A percentile compares a stretch with the other conserved stretches of the same genome.
Evolutionary conservation across 805 yeast genomes (phyloP).

Genomic region (Wickerhamomyces bovis): DNA sequence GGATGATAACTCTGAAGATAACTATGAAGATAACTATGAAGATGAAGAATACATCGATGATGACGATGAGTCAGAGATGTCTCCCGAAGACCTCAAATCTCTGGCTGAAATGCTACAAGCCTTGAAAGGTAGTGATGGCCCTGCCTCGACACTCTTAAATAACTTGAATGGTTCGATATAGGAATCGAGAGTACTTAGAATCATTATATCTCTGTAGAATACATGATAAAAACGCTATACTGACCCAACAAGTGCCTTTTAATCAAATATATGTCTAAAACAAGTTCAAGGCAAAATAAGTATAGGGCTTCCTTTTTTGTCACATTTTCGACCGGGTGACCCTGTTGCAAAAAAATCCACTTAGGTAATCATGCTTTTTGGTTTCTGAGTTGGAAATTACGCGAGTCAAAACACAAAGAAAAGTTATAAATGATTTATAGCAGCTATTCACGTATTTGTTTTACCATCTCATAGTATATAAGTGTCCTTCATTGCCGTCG

Average conservation of each 20-base stretch:
- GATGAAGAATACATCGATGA: conserved; percentile 4
- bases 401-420: neutral
- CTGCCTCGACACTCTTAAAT: conserved; percentile 30
- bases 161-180: conserved; percentile 6
- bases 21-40: conserved; percentile 19
- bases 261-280: too few relatives aligned
- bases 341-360: neutral
- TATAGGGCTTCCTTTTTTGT: too few relatives aligned
- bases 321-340: neutral
- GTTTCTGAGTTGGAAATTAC: neutral
- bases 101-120: conserved; percentile 25
- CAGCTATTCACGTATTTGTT: too few relatives aligned
- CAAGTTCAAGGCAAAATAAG: too few relatives aligned
- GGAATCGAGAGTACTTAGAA: too few relatives aligned
- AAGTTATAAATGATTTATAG: too few relatives aligned
- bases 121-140: conserved; percentile 27
- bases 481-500: too few relatives aligned
- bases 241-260: too few relatives aligned
- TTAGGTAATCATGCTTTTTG: neutral
- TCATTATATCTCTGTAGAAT: too few relatives aligned
- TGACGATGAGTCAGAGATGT: conserved; percentile 2
- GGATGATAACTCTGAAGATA: neutral
- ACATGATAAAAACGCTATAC: too few relatives aligned
- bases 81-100: conserved; percentile 12
- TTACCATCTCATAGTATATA: too few relatives aligned